These are phyloP conservation scores for Tolypocladium guangdongense DNA, from an alignment of 2,329 filamentous ascomycete genomes.

Conservation along the genomic window DNA sequence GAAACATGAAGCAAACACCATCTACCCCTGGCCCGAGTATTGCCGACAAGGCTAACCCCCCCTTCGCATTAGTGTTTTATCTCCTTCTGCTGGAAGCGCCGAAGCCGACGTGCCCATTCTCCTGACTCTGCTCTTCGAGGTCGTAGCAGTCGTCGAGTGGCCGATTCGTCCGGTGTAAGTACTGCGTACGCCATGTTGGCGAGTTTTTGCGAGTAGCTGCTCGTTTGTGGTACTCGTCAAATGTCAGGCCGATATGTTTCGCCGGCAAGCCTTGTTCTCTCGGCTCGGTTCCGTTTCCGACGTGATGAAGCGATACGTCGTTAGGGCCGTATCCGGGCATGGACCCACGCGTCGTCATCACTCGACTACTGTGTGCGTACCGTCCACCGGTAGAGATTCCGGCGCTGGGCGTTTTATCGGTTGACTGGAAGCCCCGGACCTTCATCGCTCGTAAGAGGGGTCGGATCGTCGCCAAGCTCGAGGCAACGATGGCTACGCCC, in stretches of 20 bases:
- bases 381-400: conserved; percentile 14
- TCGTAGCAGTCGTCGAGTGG: conserved; percentile 19
- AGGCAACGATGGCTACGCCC: conserved; percentile 42
- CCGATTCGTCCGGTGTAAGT: conserved; percentile 8
- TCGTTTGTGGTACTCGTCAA: conserved; percentile 8
- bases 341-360: conserved; percentile 4
- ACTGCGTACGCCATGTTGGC: conserved; percentile 12
- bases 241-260: conserved; percentile 7
- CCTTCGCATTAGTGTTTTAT: background rate
- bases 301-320: conserved; percentile 23
- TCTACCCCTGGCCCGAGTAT: background rate
- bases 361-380: conserved; percentile 17
- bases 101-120: conserved; percentile 6
- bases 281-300: conserved; percentile 9
- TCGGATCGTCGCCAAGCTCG: conserved; percentile 42
- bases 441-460: conserved; percentile 39
- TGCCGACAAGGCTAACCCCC: background rate
- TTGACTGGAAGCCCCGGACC: conserved; percentile 35
- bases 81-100: background rate
- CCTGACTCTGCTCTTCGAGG: conserved; percentile 20
- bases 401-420: conserved; percentile 21
- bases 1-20: background rate
- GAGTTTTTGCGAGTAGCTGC: conserved; percentile 6
- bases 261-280: background rate
- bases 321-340: conserved; percentile 24